Evolutionary conservation across 345 rosid species (phyloP), one percentile per base, ranked within the genome.

Genomic region (Ailanthus altissimus): DNA sequence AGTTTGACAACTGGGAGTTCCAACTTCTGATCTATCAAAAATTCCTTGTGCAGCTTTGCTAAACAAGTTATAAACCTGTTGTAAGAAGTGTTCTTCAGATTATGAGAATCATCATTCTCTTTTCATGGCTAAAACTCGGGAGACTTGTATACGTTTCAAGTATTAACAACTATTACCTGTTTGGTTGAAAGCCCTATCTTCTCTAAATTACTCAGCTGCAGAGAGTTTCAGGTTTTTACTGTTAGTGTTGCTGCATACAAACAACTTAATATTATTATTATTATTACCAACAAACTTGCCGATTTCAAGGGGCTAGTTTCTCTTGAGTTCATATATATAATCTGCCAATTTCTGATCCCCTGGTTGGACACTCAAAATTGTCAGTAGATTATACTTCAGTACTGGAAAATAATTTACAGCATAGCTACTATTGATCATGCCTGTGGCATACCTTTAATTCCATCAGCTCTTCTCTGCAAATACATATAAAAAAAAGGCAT

Each of bases 131-230:
- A 57, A 57, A 45, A 0, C 4, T 2, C 6, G 21, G 21, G 11
- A n/a, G 1, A 5, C 6, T 53, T 16, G 3, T 53, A 26, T 18
- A 12, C 0, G 12, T 0, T 0, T 2, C 16, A 59, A 18, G 23
- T 54, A 1, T 10, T 16, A 26, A 1, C 36, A 18, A 32, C 9
- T 62, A 5, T 49, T 74, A 86, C 98, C 86, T 88, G 95, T 79
- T 83, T 96, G 23, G 97, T 88, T 36, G 99, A 93, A 42, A 93
- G 94, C 28, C 98, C 99, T 5, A 96, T 85, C 87, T 89, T 96
- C 82, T 91, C 91, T 61, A 93, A 73, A 61, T 96, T 94, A 28
- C 54, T 79, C 58, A 96, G 88, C 99, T 93, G 97, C 82, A 42
- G 46, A 67, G 6, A 18, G 46, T n/a, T 26, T 0, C 25, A 32